Conservation (phyloP, 805 yeast species). For the Wickerhamiella dianesei region DNA sequence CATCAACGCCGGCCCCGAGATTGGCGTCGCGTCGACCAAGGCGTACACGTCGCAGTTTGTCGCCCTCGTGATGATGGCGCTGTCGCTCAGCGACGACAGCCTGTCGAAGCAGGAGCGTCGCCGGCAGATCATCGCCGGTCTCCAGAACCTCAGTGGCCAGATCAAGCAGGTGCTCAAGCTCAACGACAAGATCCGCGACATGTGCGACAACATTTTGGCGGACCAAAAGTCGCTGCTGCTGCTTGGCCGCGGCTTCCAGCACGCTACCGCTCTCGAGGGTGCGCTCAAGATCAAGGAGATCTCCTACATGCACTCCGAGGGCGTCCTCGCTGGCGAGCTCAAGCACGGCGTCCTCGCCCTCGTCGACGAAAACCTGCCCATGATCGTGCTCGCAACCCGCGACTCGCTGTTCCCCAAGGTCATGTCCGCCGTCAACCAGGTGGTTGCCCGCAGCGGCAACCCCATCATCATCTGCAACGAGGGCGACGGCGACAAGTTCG, state of each 20-base stretch:
- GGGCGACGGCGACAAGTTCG: conserved; percentile 39
- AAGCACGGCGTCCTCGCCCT: conserved; percentile 97
- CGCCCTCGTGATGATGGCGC: conserved; percentile 92
- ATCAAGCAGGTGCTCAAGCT: conserved; percentile 62
- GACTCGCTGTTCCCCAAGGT: conserved; percentile 94
- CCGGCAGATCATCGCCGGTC: conserved; percentile 71
- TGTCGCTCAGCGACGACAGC: conserved; percentile 86
- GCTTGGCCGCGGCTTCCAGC: conserved; percentile 95
- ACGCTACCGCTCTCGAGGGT: conserved; percentile 95
- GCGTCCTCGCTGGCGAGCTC: conserved; percentile 97
- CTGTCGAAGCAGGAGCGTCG: conserved; percentile 67
- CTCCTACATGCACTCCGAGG: conserved; percentile 98
- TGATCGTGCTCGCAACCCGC: conserved; percentile 89
- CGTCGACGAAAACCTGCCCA: conserved; percentile 87
- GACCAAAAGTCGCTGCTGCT: conserved; percentile 76
- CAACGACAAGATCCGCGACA: conserved; percentile 56
- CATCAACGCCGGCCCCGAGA: conserved; percentile 98
- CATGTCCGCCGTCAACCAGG: conserved; percentile 91
- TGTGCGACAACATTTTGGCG: conserved; percentile 61
- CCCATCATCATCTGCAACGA: conserved; percentile 89
- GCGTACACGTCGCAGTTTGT: conserved; percentile 98
- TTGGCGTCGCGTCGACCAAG: conserved; percentile 97
- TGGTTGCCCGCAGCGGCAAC: conserved; percentile 91
- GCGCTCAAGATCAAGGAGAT: conserved; percentile 97
- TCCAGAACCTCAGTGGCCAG: conserved; percentile 72